phyloP scores from a whole-genome alignment of 1,284 basidiomycete species.

The Microbotryum intermedium region DNA sequence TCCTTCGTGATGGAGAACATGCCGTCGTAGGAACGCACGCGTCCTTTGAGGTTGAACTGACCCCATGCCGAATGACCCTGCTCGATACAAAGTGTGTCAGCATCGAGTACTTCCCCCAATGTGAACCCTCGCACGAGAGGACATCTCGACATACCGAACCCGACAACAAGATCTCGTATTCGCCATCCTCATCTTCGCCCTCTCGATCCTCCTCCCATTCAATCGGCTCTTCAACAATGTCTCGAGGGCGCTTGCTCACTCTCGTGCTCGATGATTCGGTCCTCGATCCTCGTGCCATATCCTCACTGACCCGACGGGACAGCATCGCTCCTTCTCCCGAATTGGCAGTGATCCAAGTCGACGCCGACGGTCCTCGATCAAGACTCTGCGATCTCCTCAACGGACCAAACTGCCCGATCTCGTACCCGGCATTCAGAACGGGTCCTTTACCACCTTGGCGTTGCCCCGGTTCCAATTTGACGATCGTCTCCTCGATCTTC shows the following conservation, averaged over 20 bases:
- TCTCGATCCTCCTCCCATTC: conserved; percentile 14
- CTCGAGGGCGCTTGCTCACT: conserved; percentile 9
- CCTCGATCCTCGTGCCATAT: not conserved
- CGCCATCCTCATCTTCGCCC: conserved; percentile 18
- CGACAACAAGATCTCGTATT: conserved; percentile 30
- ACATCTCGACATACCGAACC: conserved; percentile 17
- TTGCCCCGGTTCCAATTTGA: conserved; percentile 27
- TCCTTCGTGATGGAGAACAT: conserved; percentile 31
- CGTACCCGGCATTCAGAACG: conserved; percentile 25
- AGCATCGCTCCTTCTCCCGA: not conserved
- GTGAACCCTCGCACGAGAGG: not conserved
- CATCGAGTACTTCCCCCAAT: not conserved
- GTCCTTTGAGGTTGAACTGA: conserved; percentile 29
- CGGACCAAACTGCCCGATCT: conserved; percentile 5
- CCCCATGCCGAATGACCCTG: conserved; percentile 34
- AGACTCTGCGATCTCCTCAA: not conserved
- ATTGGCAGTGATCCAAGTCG: not conserved
- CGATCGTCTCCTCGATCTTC: conserved; percentile 46
- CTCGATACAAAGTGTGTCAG: not conserved
- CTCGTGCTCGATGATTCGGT: not conserved
- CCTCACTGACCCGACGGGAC: not conserved
- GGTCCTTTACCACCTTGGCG: conserved; percentile 19
- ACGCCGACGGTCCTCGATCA: not conserved
- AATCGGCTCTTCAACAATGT: conserved; percentile 4
- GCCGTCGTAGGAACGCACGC: conserved; percentile 28